phyloP scores from a whole-genome alignment of 495 filamentous ascomycete species.

The Lentithecium fluviatile region DNA sequence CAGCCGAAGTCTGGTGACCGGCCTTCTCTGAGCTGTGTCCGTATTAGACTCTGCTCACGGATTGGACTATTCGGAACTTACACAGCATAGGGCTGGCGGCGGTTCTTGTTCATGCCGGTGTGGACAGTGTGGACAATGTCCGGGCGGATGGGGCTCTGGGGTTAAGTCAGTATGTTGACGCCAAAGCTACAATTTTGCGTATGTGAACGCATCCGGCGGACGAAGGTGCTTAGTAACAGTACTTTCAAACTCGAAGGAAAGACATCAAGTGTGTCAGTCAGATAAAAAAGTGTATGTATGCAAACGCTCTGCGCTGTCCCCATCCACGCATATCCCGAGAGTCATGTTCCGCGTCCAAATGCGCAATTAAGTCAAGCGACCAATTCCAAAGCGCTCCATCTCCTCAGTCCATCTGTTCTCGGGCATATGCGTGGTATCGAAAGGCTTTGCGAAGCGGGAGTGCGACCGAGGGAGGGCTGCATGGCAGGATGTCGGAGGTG shows the following conservation, averaged over 20 bases:
- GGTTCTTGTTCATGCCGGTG: conserved; percentile 99
- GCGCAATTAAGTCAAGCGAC: neutral
- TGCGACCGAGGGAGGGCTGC: neutral
- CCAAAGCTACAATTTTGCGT: neutral
- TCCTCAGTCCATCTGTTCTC: neutral
- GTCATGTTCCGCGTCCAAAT: neutral
- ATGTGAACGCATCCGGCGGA: neutral
- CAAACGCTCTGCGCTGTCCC: neutral
- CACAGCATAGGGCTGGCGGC: conserved; percentile 98
- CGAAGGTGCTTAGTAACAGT: neutral
- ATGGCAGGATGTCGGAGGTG: neutral
- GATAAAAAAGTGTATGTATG: neutral
- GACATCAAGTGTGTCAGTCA: neutral
- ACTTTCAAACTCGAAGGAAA: neutral
- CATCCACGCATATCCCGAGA: neutral
- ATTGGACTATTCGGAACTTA: conserved; percentile 38
- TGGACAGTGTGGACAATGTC: conserved; percentile 98
- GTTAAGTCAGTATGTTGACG: conserved; percentile 5
- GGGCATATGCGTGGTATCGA: neutral
- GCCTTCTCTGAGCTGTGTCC: conserved; percentile 76
- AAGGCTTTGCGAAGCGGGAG: neutral
- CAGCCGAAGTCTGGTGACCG: conserved; percentile 98
- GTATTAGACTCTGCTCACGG: neutral
- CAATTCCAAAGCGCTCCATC: neutral
- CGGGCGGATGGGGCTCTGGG: conserved; percentile 75